Conservation (phyloP, 2,329 filamentous ascomycete species). For the Curvularia hawaiiensis region DNA sequence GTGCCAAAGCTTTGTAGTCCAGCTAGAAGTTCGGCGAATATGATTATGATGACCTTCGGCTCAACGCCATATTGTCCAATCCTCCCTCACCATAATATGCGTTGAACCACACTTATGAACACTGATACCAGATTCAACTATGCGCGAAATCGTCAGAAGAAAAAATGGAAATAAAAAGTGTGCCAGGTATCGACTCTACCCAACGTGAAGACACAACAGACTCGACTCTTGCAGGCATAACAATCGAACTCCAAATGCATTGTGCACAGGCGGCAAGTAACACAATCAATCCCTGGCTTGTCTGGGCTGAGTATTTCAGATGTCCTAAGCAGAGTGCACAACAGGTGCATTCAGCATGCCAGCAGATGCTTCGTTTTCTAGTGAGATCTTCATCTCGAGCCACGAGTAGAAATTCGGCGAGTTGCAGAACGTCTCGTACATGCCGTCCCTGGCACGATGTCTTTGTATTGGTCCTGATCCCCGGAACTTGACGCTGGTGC, state of each 20-base stretch:
- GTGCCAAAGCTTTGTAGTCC: not conserved
- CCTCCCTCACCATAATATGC: not conserved
- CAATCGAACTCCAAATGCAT: not conserved
- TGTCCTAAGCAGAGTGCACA: not conserved
- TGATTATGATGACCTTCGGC: not conserved
- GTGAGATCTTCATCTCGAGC: constrained; percentile 50
- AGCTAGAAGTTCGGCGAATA: not conserved
- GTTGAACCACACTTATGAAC: not conserved
- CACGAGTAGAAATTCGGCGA: constrained; percentile 50
- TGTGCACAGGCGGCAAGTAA: not conserved
- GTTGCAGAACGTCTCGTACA: constrained; percentile 48
- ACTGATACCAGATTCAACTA: not conserved
- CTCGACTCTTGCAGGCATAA: not conserved
- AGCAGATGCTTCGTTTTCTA: constrained; percentile 49
- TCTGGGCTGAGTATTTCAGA: not conserved
- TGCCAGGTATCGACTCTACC: not conserved
- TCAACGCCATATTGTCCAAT: not conserved
- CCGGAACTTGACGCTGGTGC: constrained; percentile 47
- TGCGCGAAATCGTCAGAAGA: not conserved
- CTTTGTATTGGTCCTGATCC: constrained; percentile 47
- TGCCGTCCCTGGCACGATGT: constrained; percentile 42
- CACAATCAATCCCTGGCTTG: not conserved
- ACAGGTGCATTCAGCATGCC: constrained; percentile 34
- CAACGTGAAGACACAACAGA: not conserved
- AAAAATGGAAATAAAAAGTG: not conserved